phyloP scores from a whole-genome alignment of 2,329 filamentous ascomycete genomes.

The Pseudocercospora pini-densiflorae region DNA sequence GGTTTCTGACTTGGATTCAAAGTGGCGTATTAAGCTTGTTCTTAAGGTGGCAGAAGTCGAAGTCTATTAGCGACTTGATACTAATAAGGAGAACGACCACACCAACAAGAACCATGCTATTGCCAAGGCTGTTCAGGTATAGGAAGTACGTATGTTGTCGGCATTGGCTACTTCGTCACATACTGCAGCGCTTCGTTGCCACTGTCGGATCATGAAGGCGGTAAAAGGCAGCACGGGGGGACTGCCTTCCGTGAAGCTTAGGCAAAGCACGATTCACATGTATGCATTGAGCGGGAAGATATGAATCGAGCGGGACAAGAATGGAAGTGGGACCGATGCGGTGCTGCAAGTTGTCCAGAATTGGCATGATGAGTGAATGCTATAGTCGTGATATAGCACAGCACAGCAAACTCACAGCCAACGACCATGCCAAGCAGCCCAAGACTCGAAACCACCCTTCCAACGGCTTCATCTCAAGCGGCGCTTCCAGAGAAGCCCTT shows the following conservation, averaged over 20 bases:
- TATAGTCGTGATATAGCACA: background rate
- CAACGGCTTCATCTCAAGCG: no score
- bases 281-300: background rate
- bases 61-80: constrained; percentile 2
- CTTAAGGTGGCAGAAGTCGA: constrained; percentile 10
- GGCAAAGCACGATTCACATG: background rate
- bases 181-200: background rate
- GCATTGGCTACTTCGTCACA: background rate
- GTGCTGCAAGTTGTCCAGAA: background rate
- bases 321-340: background rate
- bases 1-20: background rate
- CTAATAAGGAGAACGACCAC: background rate
- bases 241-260: no score
- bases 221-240: no score
- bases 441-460: no score
- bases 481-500: no score
- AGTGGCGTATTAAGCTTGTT: constrained; percentile 10
- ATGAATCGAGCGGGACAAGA: background rate
- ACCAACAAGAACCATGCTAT: background rate
- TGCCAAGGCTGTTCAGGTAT: background rate
- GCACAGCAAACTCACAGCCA: no score
- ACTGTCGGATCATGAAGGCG: background rate
- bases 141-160: background rate
- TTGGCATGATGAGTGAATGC: background rate
- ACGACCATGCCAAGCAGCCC: no score